Evolutionary conservation across 768 basidiomycete species (phyloP).

Genomic region (Kwoniella mangroviensis): DNA sequence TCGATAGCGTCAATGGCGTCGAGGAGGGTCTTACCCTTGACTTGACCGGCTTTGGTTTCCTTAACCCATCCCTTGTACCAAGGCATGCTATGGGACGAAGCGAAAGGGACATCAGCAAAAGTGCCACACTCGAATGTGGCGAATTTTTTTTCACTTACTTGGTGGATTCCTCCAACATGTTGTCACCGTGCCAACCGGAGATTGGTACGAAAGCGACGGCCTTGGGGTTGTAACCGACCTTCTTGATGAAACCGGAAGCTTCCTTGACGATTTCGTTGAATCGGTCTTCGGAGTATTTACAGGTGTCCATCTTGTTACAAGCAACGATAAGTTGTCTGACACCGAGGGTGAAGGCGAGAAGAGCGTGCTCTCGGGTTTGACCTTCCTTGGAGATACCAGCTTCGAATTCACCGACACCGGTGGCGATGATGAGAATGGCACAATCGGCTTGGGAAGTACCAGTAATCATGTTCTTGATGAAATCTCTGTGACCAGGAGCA

Average conservation of each 20-base stretch:
- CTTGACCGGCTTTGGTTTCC: constrained; percentile 88
- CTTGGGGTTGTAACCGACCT: constrained; percentile 82
- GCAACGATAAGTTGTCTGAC: constrained; percentile 97
- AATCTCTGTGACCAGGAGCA: constrained; percentile 95
- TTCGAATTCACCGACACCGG: constrained; percentile 99
- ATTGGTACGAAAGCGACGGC: constrained; percentile 97
- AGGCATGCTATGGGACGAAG: constrained; percentile 70
- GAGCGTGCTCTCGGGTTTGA: constrained; percentile 99
- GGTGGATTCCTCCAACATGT: constrained; percentile 98
- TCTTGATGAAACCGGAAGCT: constrained; percentile 97
- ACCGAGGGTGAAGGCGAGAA: constrained; percentile 99
- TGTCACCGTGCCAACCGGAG: constrained; percentile 99
- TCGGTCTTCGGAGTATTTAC: constrained; percentile 98
- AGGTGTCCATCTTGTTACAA: constrained; percentile 99
- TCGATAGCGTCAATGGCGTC: constrained; percentile 99
- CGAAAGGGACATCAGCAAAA: constrained; percentile 19
- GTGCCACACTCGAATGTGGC: constrained; percentile 1
- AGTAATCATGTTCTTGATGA: constrained; percentile 99
- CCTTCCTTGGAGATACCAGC: constrained; percentile 99
- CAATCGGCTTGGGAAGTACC: constrained; percentile 99
- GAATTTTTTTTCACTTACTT: constrained; percentile 71
- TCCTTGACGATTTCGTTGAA: constrained; percentile 99
- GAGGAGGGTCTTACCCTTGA: constrained; percentile 98
- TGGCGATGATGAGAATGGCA: constrained; percentile 98
- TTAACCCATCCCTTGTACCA: constrained; percentile 99